A percentile compares a stretch with the other conserved stretches of the same genome.
phyloP scores from a whole-genome alignment of 2,329 filamentous ascomycete genomes.

The Neofusicoccum ribis region DNA sequence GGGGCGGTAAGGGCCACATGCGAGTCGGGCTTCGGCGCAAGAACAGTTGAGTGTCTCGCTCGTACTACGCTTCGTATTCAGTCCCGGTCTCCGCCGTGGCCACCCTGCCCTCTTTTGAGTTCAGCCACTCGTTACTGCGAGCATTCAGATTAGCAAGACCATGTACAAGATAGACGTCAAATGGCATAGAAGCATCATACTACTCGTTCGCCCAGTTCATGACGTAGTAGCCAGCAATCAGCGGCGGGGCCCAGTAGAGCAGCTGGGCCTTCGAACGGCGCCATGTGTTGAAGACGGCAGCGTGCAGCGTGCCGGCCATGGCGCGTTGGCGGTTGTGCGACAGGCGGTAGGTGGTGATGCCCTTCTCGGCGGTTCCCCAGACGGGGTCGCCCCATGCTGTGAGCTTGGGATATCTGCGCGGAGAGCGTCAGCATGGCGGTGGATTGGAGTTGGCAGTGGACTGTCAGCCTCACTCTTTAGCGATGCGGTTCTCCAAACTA shows the following conservation, averaged over 20 bases:
- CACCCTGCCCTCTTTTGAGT: conserved; percentile 71
- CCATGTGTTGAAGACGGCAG: conserved; percentile 94
- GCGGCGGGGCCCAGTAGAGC: conserved; percentile 81
- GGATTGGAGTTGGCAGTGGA: not conserved
- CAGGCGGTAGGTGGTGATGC: conserved; percentile 69
- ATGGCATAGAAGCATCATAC: conserved; percentile 55
- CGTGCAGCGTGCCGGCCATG: conserved; percentile 72
- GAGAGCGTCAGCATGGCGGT: too few species aligned
- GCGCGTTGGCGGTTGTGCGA: conserved; percentile 87
- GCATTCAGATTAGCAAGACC: conserved; percentile 10
- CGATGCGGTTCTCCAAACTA: conserved; percentile 5
- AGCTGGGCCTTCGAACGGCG: conserved; percentile 82
- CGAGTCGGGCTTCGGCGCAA: conserved; percentile 42
- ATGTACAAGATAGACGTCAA: not conserved
- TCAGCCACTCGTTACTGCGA: conserved; percentile 73
- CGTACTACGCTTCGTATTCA: not conserved
- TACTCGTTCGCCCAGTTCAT: conserved; percentile 90
- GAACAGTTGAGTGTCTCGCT: not conserved
- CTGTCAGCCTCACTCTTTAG: not conserved
- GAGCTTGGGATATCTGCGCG: not conserved
- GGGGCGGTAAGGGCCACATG: conserved; percentile 57
- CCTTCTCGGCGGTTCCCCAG: conserved; percentile 49
- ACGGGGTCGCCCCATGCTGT: conserved; percentile 3
- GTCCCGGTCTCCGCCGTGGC: conserved; percentile 38
- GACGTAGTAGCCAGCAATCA: conserved; percentile 74